Evolutionary conservation across 257 asterid genomes (phyloP).

Genomic region (Buddleja alternifolia): DNA sequence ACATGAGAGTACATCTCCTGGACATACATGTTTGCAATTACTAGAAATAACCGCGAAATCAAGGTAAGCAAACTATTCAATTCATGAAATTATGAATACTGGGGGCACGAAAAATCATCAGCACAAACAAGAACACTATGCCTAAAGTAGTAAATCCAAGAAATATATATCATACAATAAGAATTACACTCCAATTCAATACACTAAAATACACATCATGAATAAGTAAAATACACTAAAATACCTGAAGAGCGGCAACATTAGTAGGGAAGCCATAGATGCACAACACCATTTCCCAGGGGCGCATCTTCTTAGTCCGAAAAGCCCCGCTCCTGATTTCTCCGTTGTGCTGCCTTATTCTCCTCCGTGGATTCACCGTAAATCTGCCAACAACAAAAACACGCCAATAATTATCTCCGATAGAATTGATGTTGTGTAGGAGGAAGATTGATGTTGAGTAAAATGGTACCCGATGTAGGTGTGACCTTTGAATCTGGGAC

Average conservation of each 20-base stretch:
- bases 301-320: constrained; percentile 89
- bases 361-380: constrained; percentile 86
- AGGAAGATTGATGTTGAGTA: no score
- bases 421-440: no score
- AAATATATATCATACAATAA: not conserved
- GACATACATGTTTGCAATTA: no score
- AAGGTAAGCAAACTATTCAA: no score
- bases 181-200: no score
- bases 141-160: no score
- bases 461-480: constrained; percentile 80
- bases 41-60: no score
- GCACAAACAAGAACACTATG: no score
- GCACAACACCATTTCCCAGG: constrained; percentile 98
- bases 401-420: constrained; percentile 6
- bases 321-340: constrained; percentile 78
- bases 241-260: constrained; percentile 91
- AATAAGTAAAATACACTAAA: not conserved
- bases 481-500: constrained; percentile 87
- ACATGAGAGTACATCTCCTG: no score
- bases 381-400: constrained; percentile 39
- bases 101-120: no score
- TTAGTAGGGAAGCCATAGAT: constrained; percentile 91
- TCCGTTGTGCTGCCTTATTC: constrained; percentile 97
- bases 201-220: no score
- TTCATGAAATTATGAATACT: no score